These are phyloP conservation scores for Pluteus cervinus DNA, from an alignment of 768 basidiomycete genomes.

Conservation along the genomic window DNA sequence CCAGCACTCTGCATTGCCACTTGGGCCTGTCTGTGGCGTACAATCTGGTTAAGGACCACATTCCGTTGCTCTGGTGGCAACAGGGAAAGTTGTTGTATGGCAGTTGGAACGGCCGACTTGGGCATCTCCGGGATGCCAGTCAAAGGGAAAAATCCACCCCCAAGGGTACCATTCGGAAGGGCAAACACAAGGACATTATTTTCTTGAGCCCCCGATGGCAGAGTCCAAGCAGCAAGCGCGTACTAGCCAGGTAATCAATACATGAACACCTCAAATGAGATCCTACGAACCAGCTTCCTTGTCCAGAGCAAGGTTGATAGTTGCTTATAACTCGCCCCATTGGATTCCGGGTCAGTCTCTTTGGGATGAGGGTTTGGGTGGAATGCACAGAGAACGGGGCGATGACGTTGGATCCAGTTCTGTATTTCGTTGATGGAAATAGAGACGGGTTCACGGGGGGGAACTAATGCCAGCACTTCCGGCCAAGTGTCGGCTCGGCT, in stretches of 20 bases:
- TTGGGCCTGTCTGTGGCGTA: too few relatives aligned
- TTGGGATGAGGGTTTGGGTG: slow-evolving; percentile 16
- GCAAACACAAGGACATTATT: slow-evolving; percentile 46
- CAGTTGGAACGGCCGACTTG: slow-evolving; percentile 13
- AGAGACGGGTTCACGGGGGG: slow-evolving; percentile 33
- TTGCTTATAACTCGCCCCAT: slow-evolving; percentile 35
- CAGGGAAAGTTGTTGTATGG: slow-evolving; percentile 12
- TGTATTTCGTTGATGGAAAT: slow-evolving; percentile 34
- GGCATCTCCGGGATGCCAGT: slow-evolving; percentile 50
- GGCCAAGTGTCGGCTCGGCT: slow-evolving; percentile 58
- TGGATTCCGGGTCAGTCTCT: slow-evolving; percentile 27
- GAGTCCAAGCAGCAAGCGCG: slow-evolving; percentile 44
- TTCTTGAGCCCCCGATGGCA: slow-evolving; percentile 33
- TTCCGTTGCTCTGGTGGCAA: slow-evolving; percentile 21
- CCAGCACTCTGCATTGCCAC: too few relatives aligned
- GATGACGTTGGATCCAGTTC: slow-evolving; percentile 40
- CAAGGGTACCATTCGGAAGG: slow-evolving; percentile 21
- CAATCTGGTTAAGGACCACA: slow-evolving; percentile 12
- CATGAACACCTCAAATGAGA: not conserved
- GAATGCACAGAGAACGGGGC: slow-evolving; percentile 37
- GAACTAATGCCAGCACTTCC: slow-evolving; percentile 28
- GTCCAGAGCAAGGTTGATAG: slow-evolving; percentile 35
- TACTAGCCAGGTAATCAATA: slow-evolving; percentile 27
- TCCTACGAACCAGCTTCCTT: slow-evolving; percentile 38
- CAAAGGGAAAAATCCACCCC: slow-evolving; percentile 43